Percentiles rank a stretch among this genome's conserved stretches.
Evolutionary conservation across 1,139 yeast genomes (phyloP).

Genomic region (Tardiomyces blankii): DNA sequence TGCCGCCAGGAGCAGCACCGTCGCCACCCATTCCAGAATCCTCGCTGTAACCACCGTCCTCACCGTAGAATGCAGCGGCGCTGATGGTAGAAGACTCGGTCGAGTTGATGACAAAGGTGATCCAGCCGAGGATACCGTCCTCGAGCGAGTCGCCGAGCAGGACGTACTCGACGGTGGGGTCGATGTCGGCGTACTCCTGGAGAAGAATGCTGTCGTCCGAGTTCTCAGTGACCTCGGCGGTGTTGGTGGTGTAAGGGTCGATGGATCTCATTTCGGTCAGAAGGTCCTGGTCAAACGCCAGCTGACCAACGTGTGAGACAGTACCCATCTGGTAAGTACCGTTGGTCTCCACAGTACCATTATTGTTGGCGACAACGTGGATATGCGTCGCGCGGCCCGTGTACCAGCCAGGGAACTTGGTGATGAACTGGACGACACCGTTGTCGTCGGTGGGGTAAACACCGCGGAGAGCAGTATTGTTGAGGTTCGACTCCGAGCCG

Average conservation of each 20-base stretch:
- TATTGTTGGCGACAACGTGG: slow-evolving; percentile 1
- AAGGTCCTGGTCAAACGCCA: background rate
- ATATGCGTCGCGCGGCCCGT: slow-evolving; percentile 1
- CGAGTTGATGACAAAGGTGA: background rate
- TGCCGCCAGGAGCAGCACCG: background rate
- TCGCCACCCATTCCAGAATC: background rate
- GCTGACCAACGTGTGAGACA: background rate
- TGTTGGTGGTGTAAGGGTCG: background rate
- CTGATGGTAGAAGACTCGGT: background rate
- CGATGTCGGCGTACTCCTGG: background rate
- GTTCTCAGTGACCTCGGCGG: background rate
- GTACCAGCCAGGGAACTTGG: slow-evolving; percentile 2
- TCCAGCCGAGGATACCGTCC: background rate
- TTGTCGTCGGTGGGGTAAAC: slow-evolving; percentile 2
- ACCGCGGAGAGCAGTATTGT: slow-evolving; percentile 2
- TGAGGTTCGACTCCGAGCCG: background rate
- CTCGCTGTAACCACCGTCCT: background rate
- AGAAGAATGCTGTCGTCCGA: background rate
- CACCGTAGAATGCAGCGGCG: background rate
- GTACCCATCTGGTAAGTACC: background rate
- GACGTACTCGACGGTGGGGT: background rate
- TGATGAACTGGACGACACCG: slow-evolving; percentile 3
- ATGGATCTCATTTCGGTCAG: background rate
- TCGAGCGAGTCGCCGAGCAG: background rate
- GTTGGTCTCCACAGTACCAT: slow-evolving; percentile 1